Base-by-base conservation (phyloP, 1,284 basidiomycete genomes). In the Ceratorhiza oryzae-sativae region DNA sequence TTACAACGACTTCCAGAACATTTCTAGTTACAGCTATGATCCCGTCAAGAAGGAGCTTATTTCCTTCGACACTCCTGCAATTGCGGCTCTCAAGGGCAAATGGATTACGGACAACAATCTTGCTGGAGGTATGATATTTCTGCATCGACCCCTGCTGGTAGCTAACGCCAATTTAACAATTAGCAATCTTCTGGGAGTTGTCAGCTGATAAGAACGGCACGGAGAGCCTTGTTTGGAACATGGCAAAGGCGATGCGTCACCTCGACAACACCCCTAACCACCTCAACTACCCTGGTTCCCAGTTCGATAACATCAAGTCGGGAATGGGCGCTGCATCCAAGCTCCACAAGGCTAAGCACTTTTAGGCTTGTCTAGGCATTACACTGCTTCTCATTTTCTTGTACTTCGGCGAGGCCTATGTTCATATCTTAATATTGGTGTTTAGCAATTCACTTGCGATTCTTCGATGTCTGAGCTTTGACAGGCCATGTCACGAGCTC, bases 11-110 rank as follows among this genome's bases (percentile, higher is more conserved):
- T 27, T 30, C 18, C 36, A 58, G n/a, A 45, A 46, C 55, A 58
- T 58, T 25, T 68, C 51, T 0, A 58, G 65, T 20, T 56, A 56
- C 41, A 79, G 88, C 53, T 68, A 68, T 51, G 41, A 95, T 78
- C 79, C 87, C 45, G 79, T 80, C 27, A 88, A 83, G 78, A 80
- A 81, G 74, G 88, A 91, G 77, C 80, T 87, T 36, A 88, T 96
- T 61, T 90, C 89, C 3, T 97, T 95, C 81, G 95, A 98, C 78
- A 90, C 88, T 0, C 90, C 90, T 1, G 81, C 87, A 73, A 89
- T 94, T 74, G 88, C 88, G 42, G 82, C 81, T 34, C 79, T 86
- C 75, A 98, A 98, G 82, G 87, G 90, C 1, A 83, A 90, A 71
- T 97, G 94, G 77, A 87, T 94, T 75, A 81, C 82, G 53, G 78